A percentile compares a stretch with the other conserved stretches of the same genome.
Conservation (phyloP, 1,284 basidiomycete species). For the Malassezia caprae region DNA sequence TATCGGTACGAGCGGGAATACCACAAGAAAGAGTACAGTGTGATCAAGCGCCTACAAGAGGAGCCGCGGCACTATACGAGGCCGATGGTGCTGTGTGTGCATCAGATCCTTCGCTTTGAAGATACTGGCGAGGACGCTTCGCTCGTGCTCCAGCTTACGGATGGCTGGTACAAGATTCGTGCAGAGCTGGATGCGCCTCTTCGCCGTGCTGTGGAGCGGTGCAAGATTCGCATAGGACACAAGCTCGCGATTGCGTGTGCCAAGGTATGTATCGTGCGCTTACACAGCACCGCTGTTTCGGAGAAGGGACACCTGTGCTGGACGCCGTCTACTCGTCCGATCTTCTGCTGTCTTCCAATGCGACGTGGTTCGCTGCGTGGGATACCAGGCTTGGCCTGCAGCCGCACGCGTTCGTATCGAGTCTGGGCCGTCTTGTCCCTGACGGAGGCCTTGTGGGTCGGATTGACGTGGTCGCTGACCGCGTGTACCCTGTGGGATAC, state of each 20-base stretch:
- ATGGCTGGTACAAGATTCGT: conserved; percentile 86
- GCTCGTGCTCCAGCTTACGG: conserved; percentile 67
- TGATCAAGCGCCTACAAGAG: conserved; percentile 65
- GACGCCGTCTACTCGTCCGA: conserved; percentile 63
- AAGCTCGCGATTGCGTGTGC: conserved; percentile 75
- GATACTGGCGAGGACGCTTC: conserved; percentile 35
- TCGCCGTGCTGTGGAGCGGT: conserved; percentile 59
- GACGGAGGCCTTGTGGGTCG: conserved; percentile 71
- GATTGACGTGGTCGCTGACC: conserved; percentile 66
- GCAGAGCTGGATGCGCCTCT: conserved; percentile 66
- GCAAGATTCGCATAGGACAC: conserved; percentile 63
- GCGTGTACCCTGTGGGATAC: conserved; percentile 52
- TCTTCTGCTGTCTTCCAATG: conserved; percentile 69
- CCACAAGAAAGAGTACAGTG: conserved; percentile 65
- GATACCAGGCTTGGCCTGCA: conserved; percentile 73
- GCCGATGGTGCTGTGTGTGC: conserved; percentile 76
- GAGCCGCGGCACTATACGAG: conserved; percentile 62
- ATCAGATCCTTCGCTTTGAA: conserved; percentile 54
- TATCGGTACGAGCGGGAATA: conserved; percentile 87
- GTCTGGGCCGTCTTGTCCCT: conserved; percentile 64
- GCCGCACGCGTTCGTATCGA: conserved; percentile 58
- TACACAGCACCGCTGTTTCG: conserved; percentile 20
- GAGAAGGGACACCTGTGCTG: conserved; percentile 69
- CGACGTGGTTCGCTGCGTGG: conserved; percentile 74
- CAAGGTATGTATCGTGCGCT: conserved; percentile 54